Conservation (phyloP, 1,284 basidiomycete species). For the Gymnopus androsaceus region DNA sequence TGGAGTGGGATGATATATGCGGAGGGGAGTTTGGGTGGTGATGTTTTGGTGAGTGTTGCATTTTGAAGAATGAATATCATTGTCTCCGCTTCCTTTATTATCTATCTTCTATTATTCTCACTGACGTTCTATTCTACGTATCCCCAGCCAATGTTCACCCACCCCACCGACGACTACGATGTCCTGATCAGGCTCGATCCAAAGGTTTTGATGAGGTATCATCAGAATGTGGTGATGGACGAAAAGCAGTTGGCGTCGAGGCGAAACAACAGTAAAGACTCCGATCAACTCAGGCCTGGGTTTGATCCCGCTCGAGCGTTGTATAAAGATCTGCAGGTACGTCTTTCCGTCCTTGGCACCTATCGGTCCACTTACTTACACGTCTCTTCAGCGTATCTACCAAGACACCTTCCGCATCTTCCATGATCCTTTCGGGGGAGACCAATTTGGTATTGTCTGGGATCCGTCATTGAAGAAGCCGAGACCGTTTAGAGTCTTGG, state of each 20-base stretch:
- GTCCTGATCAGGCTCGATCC: slow-evolving; percentile 80
- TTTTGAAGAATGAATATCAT: slow-evolving; percentile 13
- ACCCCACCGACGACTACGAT: slow-evolving; percentile 86
- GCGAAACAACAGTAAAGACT: slow-evolving; percentile 49
- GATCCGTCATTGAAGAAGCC: slow-evolving; percentile 66
- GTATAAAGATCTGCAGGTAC: slow-evolving; percentile 71
- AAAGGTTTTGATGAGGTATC: slow-evolving; percentile 69
- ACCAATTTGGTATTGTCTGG: slow-evolving; percentile 84
- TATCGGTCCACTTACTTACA: neutral
- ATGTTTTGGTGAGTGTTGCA: slow-evolving; percentile 33
- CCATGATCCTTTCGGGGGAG: slow-evolving; percentile 83
- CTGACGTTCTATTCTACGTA: slow-evolving; percentile 16
- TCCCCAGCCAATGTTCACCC: slow-evolving; percentile 75
- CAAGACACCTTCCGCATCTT: slow-evolving; percentile 83
- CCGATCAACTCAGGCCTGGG: slow-evolving; percentile 48
- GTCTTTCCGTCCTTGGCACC: slow-evolving; percentile 26
- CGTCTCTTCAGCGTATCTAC: slow-evolving; percentile 61
- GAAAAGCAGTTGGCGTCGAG: slow-evolving; percentile 43
- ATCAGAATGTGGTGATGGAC: slow-evolving; percentile 62
- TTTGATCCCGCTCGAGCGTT: slow-evolving; percentile 83
- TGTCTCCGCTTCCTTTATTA: neutral
- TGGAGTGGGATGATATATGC: slow-evolving; percentile 47
- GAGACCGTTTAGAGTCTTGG: slow-evolving; percentile 76
- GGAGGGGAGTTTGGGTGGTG: slow-evolving; percentile 49
- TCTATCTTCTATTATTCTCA: neutral